Percentiles rank a stretch among this genome's conserved stretches.
Evolutionary conservation across 257 asterid genomes (phyloP).

Genomic region (Solanum phureja): DNA sequence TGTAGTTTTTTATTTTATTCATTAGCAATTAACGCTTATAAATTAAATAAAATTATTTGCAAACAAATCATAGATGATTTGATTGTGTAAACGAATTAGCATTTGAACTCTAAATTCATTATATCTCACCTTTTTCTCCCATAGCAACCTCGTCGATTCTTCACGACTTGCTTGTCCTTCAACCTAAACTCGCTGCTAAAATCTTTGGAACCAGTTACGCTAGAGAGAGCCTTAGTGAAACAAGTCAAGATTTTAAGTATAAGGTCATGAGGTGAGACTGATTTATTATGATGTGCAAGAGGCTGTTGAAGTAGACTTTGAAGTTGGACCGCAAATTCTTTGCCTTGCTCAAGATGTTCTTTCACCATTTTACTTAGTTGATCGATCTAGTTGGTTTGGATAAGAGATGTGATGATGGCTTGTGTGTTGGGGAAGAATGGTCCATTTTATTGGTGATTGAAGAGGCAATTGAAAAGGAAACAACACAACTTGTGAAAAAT

Average conservation of each 20-base stretch:
- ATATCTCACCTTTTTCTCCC: background rate
- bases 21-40: background rate
- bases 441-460: background rate
- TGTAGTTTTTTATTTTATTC: background rate
- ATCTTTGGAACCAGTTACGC: slow-evolving; percentile 8
- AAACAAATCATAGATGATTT: background rate
- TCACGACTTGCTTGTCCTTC: slow-evolving; percentile 27
- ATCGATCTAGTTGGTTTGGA: background rate
- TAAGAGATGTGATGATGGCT: background rate
- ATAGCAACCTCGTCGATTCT: background rate
- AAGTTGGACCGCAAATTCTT: slow-evolving; percentile 24
- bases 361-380: background rate
- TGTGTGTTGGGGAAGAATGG: background rate
- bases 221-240: slow-evolving; percentile 29
- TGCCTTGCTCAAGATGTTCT: slow-evolving; percentile 38
- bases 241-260: slow-evolving; percentile 27
- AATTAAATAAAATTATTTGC: background rate
- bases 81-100: background rate
- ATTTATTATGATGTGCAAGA: background rate
- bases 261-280: slow-evolving; percentile 13
- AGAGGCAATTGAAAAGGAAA: background rate
- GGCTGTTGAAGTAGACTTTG: slow-evolving; percentile 24
- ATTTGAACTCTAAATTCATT: background rate
- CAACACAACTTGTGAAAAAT: background rate
- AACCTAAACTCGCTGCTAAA: background rate